A percentile compares a stretch with the other conserved stretches of the same genome.
Conservation (phyloP, 192 early-diverging fungal genomes). For the Mortierella antarctica region DNA sequence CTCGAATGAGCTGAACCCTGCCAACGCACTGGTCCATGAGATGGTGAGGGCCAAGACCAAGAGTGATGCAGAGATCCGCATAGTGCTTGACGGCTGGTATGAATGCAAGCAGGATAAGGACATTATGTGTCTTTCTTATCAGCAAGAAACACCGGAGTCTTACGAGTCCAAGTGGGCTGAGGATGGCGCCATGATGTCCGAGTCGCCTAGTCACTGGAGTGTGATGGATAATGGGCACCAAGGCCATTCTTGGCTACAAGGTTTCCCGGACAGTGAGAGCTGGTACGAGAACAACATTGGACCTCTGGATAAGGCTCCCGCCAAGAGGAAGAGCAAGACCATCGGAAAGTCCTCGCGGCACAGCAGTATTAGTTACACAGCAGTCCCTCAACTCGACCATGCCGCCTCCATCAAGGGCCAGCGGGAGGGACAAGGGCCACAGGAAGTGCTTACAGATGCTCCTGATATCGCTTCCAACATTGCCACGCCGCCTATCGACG, state of each 20-base stretch:
- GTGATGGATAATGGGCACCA: constrained; percentile 1
- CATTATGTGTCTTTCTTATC: constrained; percentile 22
- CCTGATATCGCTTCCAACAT: background rate
- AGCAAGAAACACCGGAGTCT: constrained; percentile 16
- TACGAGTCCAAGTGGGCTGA: constrained; percentile 20
- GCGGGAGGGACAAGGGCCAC: too few species aligned
- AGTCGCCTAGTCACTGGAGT: constrained; percentile 17
- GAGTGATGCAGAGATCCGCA: constrained; percentile 48
- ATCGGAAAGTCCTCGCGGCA: constrained; percentile 22
- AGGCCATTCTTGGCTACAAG: background rate
- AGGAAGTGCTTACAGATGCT: too few species aligned
- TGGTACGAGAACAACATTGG: constrained; percentile 45
- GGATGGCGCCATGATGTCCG: background rate
- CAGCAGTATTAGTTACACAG: constrained; percentile 19
- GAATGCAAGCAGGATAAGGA: constrained; percentile 48
- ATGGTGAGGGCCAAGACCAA: constrained; percentile 41
- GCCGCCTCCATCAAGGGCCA: background rate
- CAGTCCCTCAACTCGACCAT: background rate
- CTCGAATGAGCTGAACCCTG: constrained; percentile 46
- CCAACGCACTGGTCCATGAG: constrained; percentile 38
- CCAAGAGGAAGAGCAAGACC: background rate
- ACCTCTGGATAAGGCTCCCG: constrained; percentile 27
- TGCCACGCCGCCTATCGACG: constrained; percentile 10
- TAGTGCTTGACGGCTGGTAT: constrained; percentile 49
- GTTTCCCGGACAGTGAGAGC: background rate